Evolutionary conservation across 2,329 filamentous ascomycete genomes (phyloP), one percentile per base, ranked within the genome.

Genomic region (Microsporum ferrugineum): DNA sequence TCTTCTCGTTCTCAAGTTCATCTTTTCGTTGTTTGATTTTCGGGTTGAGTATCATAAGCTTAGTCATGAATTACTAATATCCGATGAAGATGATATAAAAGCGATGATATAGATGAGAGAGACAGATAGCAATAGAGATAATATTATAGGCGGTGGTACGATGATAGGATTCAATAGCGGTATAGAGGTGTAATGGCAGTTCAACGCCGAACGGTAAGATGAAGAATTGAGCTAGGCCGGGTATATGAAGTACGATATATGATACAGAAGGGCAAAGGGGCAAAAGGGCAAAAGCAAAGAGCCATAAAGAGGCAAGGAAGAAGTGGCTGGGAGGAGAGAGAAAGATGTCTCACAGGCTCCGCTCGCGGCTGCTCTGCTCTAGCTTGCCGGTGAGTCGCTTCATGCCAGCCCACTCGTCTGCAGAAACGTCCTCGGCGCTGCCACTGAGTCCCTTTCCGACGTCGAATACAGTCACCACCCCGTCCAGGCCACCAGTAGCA

Each of bases 381-480:
- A 92, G 76, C 68, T 87, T 84, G 47, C 84, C 86, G 29, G 96
- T 84, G 70, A 96, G 78, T 74, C 90, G 91, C 84, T 96, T 97
- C 66, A 99, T 88, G 39, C 84, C 88, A 4, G 87, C 84, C 92
- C 94, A 99, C 73, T 97, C 92, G 69, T 99, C 94, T 59, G 84
- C 85, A 71, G 88, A 87, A 43, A 89, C 81, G 38, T 84, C 82
- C 69, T 97, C 94, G 66, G 88, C 86, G n/a, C 91, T 91, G 31
- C 91, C 91, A 73, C 66, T 91, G 84, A 68, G 81, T 78, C 29
- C 90, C 87, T 61, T 76, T 33, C 76, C 76, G 29, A 99, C 92
- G 75, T 99, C 94, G 70, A 97, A 99, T 5, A 99, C 84, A 0
- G 88, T 96, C 27, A 96, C 80, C 1, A 90, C 85, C 8, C 92